Base-by-base conservation (phyloP, 345 rosid genomes). In the Lumnitzera racemosa region DNA sequence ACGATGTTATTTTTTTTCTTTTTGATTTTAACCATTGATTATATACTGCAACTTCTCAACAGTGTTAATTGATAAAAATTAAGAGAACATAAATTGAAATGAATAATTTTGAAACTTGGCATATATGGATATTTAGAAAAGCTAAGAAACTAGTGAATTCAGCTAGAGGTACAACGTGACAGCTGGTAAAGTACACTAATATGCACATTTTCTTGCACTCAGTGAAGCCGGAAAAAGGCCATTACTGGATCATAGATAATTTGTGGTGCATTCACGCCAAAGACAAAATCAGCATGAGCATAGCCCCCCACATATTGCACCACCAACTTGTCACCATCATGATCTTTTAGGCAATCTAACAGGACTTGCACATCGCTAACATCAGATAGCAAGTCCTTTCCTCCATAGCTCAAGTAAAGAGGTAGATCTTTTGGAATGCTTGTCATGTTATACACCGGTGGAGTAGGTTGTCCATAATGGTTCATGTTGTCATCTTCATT, bases 221-320 rank as follows among this genome's bases (percentile, higher is more conserved):
- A 77, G 29, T 77, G 62, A 36, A 54, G 73, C 27, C 25, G 55
- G 61, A 83, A 73, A 69, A 83, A 83, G 15, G 69, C 74, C 71
- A 76, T 62, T 0, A 80, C 7, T 29, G 81, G 82, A 56, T 66
- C 53, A 68, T 72, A 83, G 14, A 83, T 70, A 46, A 66, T 43
- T 55, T 72, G 63, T 16, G 76, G 66, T 0, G 82, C 83, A 56
- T 68, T 71, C 13, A 57, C 61, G 4, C 75, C 83, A 5, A 80
- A 58, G 50, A 74, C 64, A 55, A 74, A 83, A 73, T 83, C 86
- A 0, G 57, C 76, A 66, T 83, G 89, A 31, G 86, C 89, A 58
- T 78, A 80, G 43, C 76, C 51, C 0, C 64, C 50, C 31, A 4
- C 29, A 36, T 56, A 74, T 57, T 68, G 79, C 1, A 70, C 53